Percentiles rank a stretch among this genome's conserved stretches.
These are phyloP conservation scores for Alternaria metachromatica DNA, from an alignment of 2,329 filamentous ascomycete species.

Conservation along the genomic window DNA sequence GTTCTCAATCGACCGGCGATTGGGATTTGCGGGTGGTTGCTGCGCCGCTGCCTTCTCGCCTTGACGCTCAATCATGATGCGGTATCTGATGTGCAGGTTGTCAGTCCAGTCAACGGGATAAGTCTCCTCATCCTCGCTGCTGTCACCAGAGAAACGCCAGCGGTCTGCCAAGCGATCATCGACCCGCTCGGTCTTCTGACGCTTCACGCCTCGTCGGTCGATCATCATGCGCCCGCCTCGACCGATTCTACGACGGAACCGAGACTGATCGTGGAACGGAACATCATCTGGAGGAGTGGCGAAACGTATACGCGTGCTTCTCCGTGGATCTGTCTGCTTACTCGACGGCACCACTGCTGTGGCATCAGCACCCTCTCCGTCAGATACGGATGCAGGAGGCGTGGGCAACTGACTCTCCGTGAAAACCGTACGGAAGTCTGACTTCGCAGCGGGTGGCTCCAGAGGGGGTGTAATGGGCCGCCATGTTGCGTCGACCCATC, in stretches of 20 bases:
- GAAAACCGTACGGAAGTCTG: constrained; percentile 49
- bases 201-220: constrained; percentile 75
- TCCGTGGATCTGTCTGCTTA: constrained; percentile 32
- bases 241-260: constrained; percentile 83
- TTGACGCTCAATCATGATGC: constrained; percentile 57
- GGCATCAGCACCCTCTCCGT: constrained; percentile 50
- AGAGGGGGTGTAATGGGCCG: constrained; percentile 81
- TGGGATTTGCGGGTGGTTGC: constrained; percentile 30
- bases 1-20: constrained; percentile 41
- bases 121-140: constrained; percentile 75
- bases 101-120: constrained; percentile 77
- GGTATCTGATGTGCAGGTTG: constrained; percentile 63
- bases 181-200: constrained; percentile 47
- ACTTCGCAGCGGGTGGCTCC: constrained; percentile 54
- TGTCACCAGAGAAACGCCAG: constrained; percentile 88
- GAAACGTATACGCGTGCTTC: constrained; percentile 45
- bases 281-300: constrained; percentile 49
- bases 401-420: constrained; percentile 53
- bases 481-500: constrained; percentile 86
- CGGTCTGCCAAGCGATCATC: constrained; percentile 47
- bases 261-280: constrained; percentile 57
- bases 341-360: constrained; percentile 47
- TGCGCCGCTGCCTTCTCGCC: constrained; percentile 46
- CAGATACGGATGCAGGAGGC: constrained; percentile 56
- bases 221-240: constrained; percentile 86